Evolutionary conservation across 345 rosid genomes (phyloP).

Genomic region (Psidium guajava): DNA sequence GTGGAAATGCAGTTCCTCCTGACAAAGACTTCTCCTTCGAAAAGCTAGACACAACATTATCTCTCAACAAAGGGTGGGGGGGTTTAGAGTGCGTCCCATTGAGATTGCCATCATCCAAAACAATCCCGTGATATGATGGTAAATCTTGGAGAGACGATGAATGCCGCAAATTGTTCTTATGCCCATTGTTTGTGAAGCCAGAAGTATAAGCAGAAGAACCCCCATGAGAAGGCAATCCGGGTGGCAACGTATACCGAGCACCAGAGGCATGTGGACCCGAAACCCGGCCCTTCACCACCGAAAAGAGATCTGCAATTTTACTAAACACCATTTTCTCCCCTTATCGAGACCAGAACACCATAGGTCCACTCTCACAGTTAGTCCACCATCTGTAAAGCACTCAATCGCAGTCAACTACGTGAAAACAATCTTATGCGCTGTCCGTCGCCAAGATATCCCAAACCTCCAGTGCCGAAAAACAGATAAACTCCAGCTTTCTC

Average conservation of each 20-base stretch:
- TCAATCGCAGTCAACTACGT: neutral
- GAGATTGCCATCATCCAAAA: constrained; percentile 41
- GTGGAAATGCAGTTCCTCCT: constrained; percentile 25
- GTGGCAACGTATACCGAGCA: constrained; percentile 25
- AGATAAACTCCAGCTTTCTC: neutral
- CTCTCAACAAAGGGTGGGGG: constrained; percentile 30
- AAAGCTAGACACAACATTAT: constrained; percentile 53
- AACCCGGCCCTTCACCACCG: constrained; percentile 23
- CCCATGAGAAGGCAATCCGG: constrained; percentile 30
- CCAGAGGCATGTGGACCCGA: constrained; percentile 27
- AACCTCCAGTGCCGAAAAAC: neutral
- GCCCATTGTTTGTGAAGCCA: constrained; percentile 25
- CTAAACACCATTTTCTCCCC: constrained; percentile 47
- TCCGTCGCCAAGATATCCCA: neutral
- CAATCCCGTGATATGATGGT: constrained; percentile 39
- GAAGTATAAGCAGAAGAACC: constrained; percentile 22
- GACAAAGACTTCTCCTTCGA: constrained; percentile 69
- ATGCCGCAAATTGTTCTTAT: constrained; percentile 48
- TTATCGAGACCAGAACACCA: neutral
- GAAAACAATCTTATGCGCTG: neutral
- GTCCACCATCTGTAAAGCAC: neutral
- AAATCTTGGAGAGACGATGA: constrained; percentile 92
- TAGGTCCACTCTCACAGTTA: neutral
- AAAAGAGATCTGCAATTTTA: constrained; percentile 38
- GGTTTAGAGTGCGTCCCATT: constrained; percentile 12